Conservation (phyloP, 2,329 filamentous ascomycete species). For the Podosphaera leucotricha region DNA sequence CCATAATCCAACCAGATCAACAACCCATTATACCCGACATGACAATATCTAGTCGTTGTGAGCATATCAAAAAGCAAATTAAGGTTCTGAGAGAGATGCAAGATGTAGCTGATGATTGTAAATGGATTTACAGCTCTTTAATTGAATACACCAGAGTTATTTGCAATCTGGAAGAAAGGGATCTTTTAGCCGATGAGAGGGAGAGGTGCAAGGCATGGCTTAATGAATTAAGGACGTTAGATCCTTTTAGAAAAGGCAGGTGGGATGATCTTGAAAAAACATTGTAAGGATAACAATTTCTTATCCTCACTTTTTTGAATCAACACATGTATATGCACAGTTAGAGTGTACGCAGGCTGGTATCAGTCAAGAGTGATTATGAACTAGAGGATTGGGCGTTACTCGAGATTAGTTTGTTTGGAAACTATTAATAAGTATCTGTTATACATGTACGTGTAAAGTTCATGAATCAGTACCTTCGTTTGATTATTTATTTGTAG, state of each 20-base stretch:
- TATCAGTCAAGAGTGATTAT: too few relatives aligned
- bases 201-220: slow-evolving; percentile 13
- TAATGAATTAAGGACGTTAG: slow-evolving; percentile 13
- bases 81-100: slow-evolving; percentile 45
- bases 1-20: slow-evolving; percentile 28
- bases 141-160: slow-evolving; percentile 46
- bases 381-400: too few relatives aligned
- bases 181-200: slow-evolving; percentile 19
- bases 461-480: too few relatives aligned
- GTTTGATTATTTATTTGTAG: too few relatives aligned
- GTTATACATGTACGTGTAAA: too few relatives aligned
- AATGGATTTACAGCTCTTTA: slow-evolving; percentile 77
- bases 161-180: slow-evolving; percentile 25
- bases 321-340: too few relatives aligned
- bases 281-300: background rate
- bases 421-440: too few relatives aligned
- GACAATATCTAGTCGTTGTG: slow-evolving; percentile 32
- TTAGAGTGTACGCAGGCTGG: too few relatives aligned
- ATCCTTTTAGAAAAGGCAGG: slow-evolving; percentile 15
- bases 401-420: too few relatives aligned
- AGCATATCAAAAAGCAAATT: slow-evolving; percentile 47
- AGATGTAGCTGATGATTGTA: slow-evolving; percentile 44
- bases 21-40: slow-evolving; percentile 42
- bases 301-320: too few relatives aligned
- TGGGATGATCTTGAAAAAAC: slow-evolving; percentile 14